Base-by-base conservation (phyloP, 164 flowering plant genomes). In the Vitis rotundifolia region DNA sequence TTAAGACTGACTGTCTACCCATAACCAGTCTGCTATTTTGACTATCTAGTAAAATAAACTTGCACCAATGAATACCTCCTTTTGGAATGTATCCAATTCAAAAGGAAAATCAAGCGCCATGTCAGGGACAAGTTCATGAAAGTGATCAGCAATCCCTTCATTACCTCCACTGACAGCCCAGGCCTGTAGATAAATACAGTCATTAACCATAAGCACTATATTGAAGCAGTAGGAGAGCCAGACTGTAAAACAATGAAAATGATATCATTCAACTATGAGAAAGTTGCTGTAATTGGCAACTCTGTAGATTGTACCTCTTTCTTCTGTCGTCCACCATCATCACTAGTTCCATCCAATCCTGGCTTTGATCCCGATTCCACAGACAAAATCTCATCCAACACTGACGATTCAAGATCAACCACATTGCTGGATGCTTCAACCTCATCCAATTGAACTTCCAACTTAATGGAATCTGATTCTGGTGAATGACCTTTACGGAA, bases 61-160 rank as follows among this genome's bases (percentile, higher is more conserved):
- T 37, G 52, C 37, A n/a, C 14, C 8, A 47, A 78, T 4, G 8
- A 69, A 19, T 82, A 95, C 99, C 98, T 93, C 90, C 84, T 93
- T 93, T 68, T 95, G 99, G 77, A 95, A 95, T 31, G 69, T 64
- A 79, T 95, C 99, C 78, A 95, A 75, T 74, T 95, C 98, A 76
- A 93, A 95, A 49, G 99, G 97, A 78, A 93, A 95, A 49, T 90
- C 88, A 56, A 95, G 84, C 29, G 99, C 99, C 94, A 90, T 80
- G 76, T 95, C 98, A 76, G 99, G 99, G 74, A 95, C 93, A 74
- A 93, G 99, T 66, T 93, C 93, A 81, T 83, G 22, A 74, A 93
- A 95, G 47, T 59, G 81, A 68, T 86, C 79, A 14, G 91, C 87
- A 76, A 95, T 86, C 49, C 71, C 77, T 64, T 88, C 87, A 67